These are phyloP conservation scores for Kwoniella heveanensis DNA, from an alignment of 768 basidiomycete species.

Conservation along the genomic window DNA sequence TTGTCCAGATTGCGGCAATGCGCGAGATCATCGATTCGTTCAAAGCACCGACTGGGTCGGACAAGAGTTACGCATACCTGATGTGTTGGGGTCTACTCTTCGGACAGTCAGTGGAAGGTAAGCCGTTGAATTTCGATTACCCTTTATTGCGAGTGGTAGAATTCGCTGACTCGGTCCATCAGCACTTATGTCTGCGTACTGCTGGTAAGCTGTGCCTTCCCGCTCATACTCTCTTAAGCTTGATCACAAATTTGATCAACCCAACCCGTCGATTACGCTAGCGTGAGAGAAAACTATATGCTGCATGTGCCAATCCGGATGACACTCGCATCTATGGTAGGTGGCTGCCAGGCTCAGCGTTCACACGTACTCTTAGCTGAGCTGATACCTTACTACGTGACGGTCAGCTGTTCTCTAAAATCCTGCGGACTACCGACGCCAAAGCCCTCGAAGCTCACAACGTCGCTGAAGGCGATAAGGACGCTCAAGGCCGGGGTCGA, in stretches of 20 bases:
- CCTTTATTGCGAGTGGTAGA: background rate
- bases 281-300: conserved; percentile 43
- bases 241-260: no score
- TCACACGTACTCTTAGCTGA: background rate
- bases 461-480: conserved; percentile 22
- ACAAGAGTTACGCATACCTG: conserved; percentile 44
- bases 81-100: conserved; percentile 46
- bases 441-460: conserved; percentile 45
- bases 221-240: background rate
- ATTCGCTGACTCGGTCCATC: background rate
- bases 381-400: background rate
- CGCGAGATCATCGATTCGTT: conserved; percentile 46
- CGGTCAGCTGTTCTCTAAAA: conserved; percentile 45
- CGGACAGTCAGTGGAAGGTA: conserved; percentile 40
- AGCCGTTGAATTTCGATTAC: conserved; percentile 2
- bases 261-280: background rate
- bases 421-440: conserved; percentile 43
- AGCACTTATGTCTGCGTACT: conserved; percentile 21
- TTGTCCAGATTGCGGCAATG: conserved; percentile 35
- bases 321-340: conserved; percentile 45
- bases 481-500: conserved; percentile 26
- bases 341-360: background rate
- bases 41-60: conserved; percentile 23
- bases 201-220: conserved; percentile 5
- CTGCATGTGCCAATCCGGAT: conserved; percentile 42